Conservation (phyloP, 148 eudicot genomes). For the Vaccinium myrtillus region DNA sequence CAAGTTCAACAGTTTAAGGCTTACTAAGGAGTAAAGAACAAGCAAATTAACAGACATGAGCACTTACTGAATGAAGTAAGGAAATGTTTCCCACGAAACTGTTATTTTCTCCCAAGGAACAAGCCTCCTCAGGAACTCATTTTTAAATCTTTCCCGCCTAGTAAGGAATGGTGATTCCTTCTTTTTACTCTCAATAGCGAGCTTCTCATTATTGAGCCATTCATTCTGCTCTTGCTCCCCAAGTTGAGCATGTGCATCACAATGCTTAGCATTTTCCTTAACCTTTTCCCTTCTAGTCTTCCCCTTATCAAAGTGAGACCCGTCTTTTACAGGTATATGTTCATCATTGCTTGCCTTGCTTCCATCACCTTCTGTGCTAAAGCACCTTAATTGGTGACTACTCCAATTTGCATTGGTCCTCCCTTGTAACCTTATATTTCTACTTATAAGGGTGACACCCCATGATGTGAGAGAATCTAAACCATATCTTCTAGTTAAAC, state of each 20-base stretch:
- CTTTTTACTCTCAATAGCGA: conserved; percentile 75
- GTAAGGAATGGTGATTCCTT: conserved; percentile 87
- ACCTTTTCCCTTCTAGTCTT: conserved; percentile 31
- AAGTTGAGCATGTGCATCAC: conserved; percentile 76
- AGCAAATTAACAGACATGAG: background rate
- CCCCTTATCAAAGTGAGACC: conserved; percentile 38
- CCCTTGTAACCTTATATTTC: conserved; percentile 28
- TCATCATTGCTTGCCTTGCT: conserved; percentile 74
- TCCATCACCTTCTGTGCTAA: conserved; percentile 90
- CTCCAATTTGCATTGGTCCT: conserved; percentile 34
- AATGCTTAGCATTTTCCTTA: conserved; percentile 28
- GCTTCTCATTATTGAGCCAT: conserved; percentile 82
- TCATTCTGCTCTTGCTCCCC: conserved; percentile 96
- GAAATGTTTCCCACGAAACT: conserved; percentile 96
- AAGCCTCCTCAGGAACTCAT: conserved; percentile 79
- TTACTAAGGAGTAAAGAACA: conserved; percentile 10
- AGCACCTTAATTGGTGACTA: conserved; percentile 35
- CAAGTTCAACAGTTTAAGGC: conserved; percentile 6
- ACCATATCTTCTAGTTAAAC: conserved; percentile 34
- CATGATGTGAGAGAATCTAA: conserved; percentile 30
- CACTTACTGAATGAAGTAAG: conserved; percentile 78
- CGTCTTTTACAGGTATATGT: conserved; percentile 45
- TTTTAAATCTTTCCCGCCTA: conserved; percentile 69
- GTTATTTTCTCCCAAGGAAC: conserved; percentile 93
- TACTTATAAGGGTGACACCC: conserved; percentile 17